Evolutionary conservation across 208 protist genomes (phyloP).

Genomic region (Leishmania aethiopica): DNA sequence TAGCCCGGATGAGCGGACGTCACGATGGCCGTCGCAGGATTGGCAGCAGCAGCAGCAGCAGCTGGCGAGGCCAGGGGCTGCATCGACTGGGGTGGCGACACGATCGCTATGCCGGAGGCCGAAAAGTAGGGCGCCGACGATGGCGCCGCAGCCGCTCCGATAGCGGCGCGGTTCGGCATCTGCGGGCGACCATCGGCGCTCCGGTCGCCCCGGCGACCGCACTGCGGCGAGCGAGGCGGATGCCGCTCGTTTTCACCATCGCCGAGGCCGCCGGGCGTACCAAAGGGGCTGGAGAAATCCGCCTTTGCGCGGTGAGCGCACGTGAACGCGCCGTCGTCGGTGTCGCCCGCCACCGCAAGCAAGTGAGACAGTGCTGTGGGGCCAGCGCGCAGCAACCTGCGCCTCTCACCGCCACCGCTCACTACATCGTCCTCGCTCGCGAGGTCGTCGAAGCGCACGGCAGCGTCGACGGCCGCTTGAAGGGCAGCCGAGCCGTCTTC

Average conservation of each 20-base stretch:
- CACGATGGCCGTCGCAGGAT: not conserved
- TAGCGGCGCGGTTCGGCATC: not conserved
- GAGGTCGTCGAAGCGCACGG: slow-evolving; percentile 17
- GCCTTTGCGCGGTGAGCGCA: not conserved
- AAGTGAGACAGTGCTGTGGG: not conserved
- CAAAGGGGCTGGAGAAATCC: not conserved
- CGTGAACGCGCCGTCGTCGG: not conserved
- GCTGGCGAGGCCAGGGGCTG: not conserved
- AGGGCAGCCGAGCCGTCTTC: slow-evolving; percentile 4
- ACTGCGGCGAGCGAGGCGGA: not conserved
- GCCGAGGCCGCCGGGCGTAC: not conserved
- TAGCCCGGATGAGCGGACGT: not conserved
- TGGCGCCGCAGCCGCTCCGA: not conserved
- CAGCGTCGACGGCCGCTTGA: slow-evolving; percentile 19
- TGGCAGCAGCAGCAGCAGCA: not conserved
- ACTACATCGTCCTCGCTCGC: slow-evolving; percentile 11
- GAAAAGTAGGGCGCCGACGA: not conserved
- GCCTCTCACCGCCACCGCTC: not conserved
- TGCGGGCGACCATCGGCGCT: not conserved
- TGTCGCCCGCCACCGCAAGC: not conserved
- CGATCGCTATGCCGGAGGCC: not conserved
- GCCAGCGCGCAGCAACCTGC: no score
- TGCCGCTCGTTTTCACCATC: not conserved
- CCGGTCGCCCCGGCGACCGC: not conserved
- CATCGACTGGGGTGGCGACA: not conserved